Evolutionary conservation across 352 stramenopile genomes (phyloP).

Genomic region (Globisporangium mamillatum): DNA sequence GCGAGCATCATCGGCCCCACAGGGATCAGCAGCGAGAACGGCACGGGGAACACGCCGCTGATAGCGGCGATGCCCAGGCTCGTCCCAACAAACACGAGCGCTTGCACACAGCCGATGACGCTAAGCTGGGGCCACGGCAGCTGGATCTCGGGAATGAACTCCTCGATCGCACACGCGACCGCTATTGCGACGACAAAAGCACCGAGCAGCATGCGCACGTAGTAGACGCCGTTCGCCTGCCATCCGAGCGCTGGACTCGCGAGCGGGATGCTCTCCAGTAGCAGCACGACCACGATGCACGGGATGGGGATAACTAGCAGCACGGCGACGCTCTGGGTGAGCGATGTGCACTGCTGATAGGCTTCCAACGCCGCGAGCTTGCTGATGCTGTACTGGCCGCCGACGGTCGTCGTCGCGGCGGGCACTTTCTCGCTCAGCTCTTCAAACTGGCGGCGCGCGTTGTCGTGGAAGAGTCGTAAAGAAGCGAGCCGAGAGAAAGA

Average conservation of each 20-base stretch:
- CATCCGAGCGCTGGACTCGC: neutral
- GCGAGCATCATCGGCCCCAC: neutral
- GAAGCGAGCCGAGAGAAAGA: neutral
- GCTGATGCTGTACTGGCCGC: constrained; percentile 3
- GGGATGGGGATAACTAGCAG: neutral
- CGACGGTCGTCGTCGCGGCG: neutral
- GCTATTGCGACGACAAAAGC: neutral
- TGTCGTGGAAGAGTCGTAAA: neutral
- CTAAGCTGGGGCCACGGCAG: neutral
- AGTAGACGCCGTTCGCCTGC: neutral
- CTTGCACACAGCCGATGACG: neutral
- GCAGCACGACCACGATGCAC: neutral
- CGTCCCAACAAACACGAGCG: neutral
- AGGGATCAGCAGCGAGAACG: neutral
- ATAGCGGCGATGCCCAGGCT: neutral
- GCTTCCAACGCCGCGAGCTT: neutral
- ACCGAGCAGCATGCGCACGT: neutral
- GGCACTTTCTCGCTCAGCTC: neutral
- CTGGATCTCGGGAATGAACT: constrained; percentile 3
- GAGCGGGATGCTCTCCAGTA: neutral
- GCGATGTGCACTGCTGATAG: neutral
- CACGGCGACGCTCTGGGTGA: neutral
- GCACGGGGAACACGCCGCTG: neutral
- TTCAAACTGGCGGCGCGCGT: neutral
- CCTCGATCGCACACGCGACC: neutral